A percentile compares a stretch with the other conserved stretches of the same genome.
phyloP scores from a whole-genome alignment of 345 rosid genomes.

The Linum trigynum region DNA sequence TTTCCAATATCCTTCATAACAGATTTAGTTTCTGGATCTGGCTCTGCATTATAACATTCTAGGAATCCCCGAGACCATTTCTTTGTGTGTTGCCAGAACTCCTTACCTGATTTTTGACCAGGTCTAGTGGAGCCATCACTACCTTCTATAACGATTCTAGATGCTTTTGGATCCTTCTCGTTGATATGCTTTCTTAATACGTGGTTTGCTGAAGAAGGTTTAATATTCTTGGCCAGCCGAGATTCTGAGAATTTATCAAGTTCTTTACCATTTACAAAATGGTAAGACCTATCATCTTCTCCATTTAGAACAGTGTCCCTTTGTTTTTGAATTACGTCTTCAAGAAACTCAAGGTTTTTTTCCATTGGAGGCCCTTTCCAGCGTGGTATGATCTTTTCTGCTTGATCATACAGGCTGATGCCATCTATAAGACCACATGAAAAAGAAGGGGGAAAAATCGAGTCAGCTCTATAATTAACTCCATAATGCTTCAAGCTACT shows the following conservation, averaged over 20 bases:
- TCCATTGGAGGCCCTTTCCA: slow-evolving; percentile 70
- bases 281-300: slow-evolving; percentile 27
- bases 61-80: slow-evolving; percentile 82
- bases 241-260: slow-evolving; percentile 30
- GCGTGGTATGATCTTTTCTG: slow-evolving; percentile 71
- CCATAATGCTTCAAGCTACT: background rate
- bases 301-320: slow-evolving; percentile 36
- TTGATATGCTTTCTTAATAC: slow-evolving; percentile 17
- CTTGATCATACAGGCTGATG: slow-evolving; percentile 66
- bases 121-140: slow-evolving; percentile 79
- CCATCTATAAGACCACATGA: slow-evolving; percentile 46
- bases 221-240: slow-evolving; percentile 17
- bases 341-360: slow-evolving; percentile 49
- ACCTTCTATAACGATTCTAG: slow-evolving; percentile 62
- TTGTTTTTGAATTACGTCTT: slow-evolving; percentile 34
- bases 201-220: slow-evolving; percentile 28
- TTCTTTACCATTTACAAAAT: slow-evolving; percentile 30
- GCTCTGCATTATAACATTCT: slow-evolving; percentile 71
- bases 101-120: slow-evolving; percentile 77
- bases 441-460: slow-evolving; percentile 14
- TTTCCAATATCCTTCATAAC: slow-evolving; percentile 78
- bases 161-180: slow-evolving; percentile 25
- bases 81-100: slow-evolving; percentile 87
- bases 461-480: slow-evolving; percentile 4
- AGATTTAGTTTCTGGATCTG: slow-evolving; percentile 76